Evolutionary conservation across 176 grass and related monocot genomes (phyloP).

Genomic region (Triticum turgidum): DNA sequence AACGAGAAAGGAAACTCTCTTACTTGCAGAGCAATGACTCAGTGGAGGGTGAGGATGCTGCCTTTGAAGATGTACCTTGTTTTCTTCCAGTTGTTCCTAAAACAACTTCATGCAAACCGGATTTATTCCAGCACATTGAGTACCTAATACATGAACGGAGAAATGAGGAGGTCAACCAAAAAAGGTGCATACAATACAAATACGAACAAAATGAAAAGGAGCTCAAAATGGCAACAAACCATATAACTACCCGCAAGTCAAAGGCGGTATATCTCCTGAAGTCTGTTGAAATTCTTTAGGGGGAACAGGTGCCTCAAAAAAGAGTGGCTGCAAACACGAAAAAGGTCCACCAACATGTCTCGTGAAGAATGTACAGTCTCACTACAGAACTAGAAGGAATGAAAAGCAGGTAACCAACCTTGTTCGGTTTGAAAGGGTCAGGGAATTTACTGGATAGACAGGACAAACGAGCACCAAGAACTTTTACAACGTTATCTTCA

Average conservation of each 20-base stretch:
- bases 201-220: not conserved
- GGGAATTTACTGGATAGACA: constrained; percentile 18
- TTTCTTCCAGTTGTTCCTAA: constrained; percentile 88
- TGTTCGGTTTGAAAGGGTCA: constrained; percentile 32
- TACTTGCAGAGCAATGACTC: constrained; percentile 95
- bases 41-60: constrained; percentile 54
- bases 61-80: constrained; percentile 84
- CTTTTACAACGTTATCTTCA: constrained; percentile 41
- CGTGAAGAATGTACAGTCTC: not conserved
- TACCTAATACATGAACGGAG: constrained; percentile 44
- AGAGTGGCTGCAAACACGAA: constrained; percentile 40
- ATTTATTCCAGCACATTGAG: constrained; percentile 92
- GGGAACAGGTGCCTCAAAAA: constrained; percentile 62
- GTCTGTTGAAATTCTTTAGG: constrained; percentile 69
- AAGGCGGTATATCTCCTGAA: constrained; percentile 39
- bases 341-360: constrained; percentile 7
- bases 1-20: constrained; percentile 27
- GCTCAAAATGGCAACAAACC: constrained; percentile 38
- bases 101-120: constrained; percentile 73
- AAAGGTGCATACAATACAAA: not conserved
- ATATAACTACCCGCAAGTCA: constrained; percentile 97
- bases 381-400: not conserved
- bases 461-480: constrained; percentile 48
- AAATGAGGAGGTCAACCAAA: not conserved
- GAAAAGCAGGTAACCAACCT: constrained; percentile 38